Base-by-base conservation (phyloP, 169 alveolate species). In the Plasmodium knowlesi region DNA sequence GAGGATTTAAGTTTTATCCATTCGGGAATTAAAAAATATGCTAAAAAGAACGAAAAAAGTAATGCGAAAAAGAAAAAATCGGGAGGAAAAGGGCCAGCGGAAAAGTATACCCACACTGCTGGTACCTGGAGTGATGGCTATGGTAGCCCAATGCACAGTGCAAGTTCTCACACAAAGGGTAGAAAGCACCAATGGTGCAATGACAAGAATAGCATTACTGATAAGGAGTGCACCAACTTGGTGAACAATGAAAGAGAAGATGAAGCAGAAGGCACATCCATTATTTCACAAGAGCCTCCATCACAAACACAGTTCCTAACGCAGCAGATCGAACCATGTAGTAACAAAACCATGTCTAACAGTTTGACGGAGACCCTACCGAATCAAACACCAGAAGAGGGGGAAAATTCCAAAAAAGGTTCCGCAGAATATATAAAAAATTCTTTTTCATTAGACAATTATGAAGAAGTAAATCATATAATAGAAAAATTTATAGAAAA, bases 1-100 rank as follows among this genome's bases (percentile, higher is more conserved):
- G 84, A 86, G 80, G 93, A 86, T 86, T 86, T 86, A 54, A 76
- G 93, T 5, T 86, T 86, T 86, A 54, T 86, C 14, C 93, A 86
- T 53, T 73, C 81, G 14, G 85, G 93, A 53, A 86, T 86, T 76
- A 86, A 86, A 22, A 86, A 86, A 53, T 86, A 86, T 43, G 73
- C 53, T 34, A 86, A 86, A 57, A 32, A 54, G 41, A 37, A 41
- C 50, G 83, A 72, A 83, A 34, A 12, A 41, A 83, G 30, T 34
- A 32, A 71, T 19, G 43, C 34, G 46, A 86, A 76, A 53, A 61
- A 53, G 32, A 85, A 74, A 53, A 37, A 82, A 6, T 30, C 78
- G n/a, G 14, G 41, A 28, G 41, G 71, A 28, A 82, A 12, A 2
- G 28, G 22, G 5, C 0, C 5, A 54, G 19, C 54, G 41, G 53